Conservation (phyloP, 2,329 filamentous ascomycete species). For the Sclerotinia glacialis region DNA sequence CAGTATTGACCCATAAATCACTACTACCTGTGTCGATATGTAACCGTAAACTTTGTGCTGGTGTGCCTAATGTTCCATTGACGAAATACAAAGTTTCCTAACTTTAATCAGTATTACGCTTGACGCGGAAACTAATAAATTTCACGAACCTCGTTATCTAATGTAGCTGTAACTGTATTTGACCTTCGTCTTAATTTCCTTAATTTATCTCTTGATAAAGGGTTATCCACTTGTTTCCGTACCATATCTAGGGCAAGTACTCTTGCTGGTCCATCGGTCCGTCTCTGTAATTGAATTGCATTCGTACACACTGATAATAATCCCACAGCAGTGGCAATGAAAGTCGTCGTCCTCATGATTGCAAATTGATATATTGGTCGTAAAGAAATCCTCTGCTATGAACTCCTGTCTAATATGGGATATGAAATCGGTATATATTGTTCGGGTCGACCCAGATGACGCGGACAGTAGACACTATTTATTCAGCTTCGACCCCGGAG, state of each 20-base stretch:
- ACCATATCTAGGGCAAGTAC: slow-evolving; percentile 38
- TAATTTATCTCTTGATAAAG: slow-evolving; percentile 39
- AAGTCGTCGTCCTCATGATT: slow-evolving; percentile 35
- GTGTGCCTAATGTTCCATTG: slow-evolving; percentile 62
- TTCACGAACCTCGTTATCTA: slow-evolving; percentile 55
- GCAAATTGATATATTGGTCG: background rate
- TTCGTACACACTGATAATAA: slow-evolving; percentile 34
- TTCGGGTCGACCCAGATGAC: slow-evolving; percentile 24
- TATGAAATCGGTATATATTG: slow-evolving; percentile 15
- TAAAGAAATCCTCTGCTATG: slow-evolving; percentile 12
- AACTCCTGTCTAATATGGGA: background rate
- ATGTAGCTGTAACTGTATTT: slow-evolving; percentile 44
- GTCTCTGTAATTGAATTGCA: slow-evolving; percentile 34
- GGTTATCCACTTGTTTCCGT: slow-evolving; percentile 33
- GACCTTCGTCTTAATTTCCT: slow-evolving; percentile 47
- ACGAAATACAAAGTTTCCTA: slow-evolving; percentile 63
- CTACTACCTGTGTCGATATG: slow-evolving; percentile 68
- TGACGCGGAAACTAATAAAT: background rate
- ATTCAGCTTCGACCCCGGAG: slow-evolving; percentile 22
- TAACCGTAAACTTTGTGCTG: slow-evolving; percentile 54
- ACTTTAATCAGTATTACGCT: slow-evolving; percentile 28
- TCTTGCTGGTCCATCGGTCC: slow-evolving; percentile 34
- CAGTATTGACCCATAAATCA: slow-evolving; percentile 69
- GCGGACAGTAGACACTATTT: slow-evolving; percentile 25
- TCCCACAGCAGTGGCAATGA: slow-evolving; percentile 32